Conservation (phyloP, 2,329 filamentous ascomycete species). For the Curvularia sp. region DNA sequence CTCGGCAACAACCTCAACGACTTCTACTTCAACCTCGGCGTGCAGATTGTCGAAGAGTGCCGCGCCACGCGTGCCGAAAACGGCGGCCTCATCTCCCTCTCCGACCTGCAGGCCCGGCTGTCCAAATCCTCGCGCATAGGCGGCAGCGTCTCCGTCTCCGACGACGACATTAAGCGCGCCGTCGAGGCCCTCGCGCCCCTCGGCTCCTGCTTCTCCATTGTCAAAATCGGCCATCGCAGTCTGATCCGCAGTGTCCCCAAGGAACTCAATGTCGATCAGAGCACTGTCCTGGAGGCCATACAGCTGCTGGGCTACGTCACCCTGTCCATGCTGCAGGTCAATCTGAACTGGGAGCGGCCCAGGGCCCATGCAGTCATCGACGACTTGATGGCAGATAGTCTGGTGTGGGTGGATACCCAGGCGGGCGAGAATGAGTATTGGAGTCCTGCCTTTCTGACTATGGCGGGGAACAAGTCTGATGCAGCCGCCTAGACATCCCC, state of each 20-base stretch:
- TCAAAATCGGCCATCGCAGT: conserved; percentile 81
- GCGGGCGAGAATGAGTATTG: conserved; percentile 90
- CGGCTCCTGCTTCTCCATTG: conserved; percentile 84
- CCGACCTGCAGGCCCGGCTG: conserved; percentile 79
- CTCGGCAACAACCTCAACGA: conserved; percentile 92
- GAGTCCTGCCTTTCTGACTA: conserved; percentile 77
- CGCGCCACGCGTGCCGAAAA: conserved; percentile 86
- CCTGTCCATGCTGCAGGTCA: conserved; percentile 84
- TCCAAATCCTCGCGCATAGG: conserved; percentile 71
- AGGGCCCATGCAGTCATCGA: conserved; percentile 89
- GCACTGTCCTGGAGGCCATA: conserved; percentile 87
- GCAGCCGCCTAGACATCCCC: neutral
- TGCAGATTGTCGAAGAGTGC: conserved; percentile 94
- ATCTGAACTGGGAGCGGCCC: conserved; percentile 83
- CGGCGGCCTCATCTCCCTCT: conserved; percentile 85
- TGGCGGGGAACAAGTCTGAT: conserved; percentile 9
- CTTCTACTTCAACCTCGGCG: conserved; percentile 97
- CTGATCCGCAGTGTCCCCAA: conserved; percentile 94
- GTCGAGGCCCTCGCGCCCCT: conserved; percentile 87
- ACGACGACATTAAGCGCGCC: conserved; percentile 91
- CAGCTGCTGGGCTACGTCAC: conserved; percentile 91
- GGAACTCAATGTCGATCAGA: conserved; percentile 94
- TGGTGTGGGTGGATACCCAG: conserved; percentile 94
- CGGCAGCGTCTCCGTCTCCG: conserved; percentile 76
- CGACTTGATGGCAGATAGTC: conserved; percentile 84